Evolutionary conservation across 116 monocot genomes (phyloP).

Genomic region (Trichopus zeylanicus): DNA sequence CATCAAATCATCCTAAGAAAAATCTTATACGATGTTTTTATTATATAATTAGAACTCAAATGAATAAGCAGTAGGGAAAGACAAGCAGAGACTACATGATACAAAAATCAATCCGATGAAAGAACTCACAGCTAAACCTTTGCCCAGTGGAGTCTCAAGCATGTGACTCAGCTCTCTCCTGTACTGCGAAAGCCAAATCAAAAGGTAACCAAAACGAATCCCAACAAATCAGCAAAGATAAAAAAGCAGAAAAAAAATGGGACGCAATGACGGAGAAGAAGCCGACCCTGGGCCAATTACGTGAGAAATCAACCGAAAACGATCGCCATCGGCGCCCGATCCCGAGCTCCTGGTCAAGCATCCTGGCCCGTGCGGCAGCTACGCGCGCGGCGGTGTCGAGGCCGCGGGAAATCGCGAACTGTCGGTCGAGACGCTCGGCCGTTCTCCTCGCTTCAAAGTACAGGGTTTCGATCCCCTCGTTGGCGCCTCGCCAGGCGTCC

Average conservation of each 20-base stretch:
- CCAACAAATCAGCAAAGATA: not conserved
- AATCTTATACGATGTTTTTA: too few species aligned
- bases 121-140: constrained; percentile 29
- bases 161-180: constrained; percentile 52
- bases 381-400: constrained; percentile 40
- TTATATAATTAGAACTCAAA: too few species aligned
- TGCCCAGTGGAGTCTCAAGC: constrained; percentile 65
- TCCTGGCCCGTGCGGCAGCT: constrained; percentile 30
- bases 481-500: constrained; percentile 73
- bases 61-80: not conserved
- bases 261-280: not conserved
- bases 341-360: constrained; percentile 74
- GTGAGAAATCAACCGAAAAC: constrained; percentile 66
- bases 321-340: constrained; percentile 51
- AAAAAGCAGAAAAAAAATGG: not conserved
- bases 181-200: constrained; percentile 54
- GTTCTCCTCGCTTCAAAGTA: constrained; percentile 56
- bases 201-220: not conserved
- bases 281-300: constrained; percentile 85
- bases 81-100: not conserved
- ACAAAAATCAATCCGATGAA: not conserved
- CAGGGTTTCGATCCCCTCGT: constrained; percentile 62
- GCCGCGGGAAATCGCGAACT: constrained; percentile 53
- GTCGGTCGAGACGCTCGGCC: constrained; percentile 60
- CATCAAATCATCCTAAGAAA: too few species aligned